Evolutionary conservation across 1,284 basidiomycete species (phyloP).

Genomic region (Ceratobasidium theobromae): DNA sequence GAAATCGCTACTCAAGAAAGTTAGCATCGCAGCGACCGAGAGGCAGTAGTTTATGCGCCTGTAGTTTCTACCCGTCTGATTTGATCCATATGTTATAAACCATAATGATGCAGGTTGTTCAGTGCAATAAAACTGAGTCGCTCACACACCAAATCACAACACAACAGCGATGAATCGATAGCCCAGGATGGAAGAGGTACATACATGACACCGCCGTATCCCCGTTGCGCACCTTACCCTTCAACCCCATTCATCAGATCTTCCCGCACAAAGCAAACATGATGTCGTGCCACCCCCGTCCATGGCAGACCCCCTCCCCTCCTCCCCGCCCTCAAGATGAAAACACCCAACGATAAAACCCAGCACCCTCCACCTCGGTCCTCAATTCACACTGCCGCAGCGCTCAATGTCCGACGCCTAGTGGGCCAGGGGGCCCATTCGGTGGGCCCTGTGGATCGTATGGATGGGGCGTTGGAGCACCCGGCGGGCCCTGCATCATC

Average conservation of each 20-base stretch:
- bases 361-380: not conserved
- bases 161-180: constrained; percentile 29
- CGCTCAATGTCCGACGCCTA: constrained; percentile 60
- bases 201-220: constrained; percentile 9
- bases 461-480: constrained; percentile 56
- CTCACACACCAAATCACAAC: not conserved
- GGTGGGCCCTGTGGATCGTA: constrained; percentile 56
- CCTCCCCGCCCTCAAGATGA: not conserved
- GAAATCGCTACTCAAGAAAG: constrained; percentile 80
- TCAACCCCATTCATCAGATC: not conserved
- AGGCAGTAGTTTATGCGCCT: too few relatives aligned
- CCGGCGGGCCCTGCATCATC: constrained; percentile 73
- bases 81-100: too few relatives aligned
- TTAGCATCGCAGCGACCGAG: constrained; percentile 49
- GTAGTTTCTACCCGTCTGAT: not conserved
- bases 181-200: constrained; percentile 30
- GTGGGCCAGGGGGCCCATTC: constrained; percentile 61
- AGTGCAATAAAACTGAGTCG: not conserved
- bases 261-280: constrained; percentile 24
- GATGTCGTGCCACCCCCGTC: constrained; percentile 30
- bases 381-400: not conserved
- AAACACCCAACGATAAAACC: not conserved
- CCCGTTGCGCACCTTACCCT: not conserved
- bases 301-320: constrained; percentile 10
- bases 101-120: constrained; percentile 3